phyloP scores from a whole-genome alignment of 2,329 filamentous ascomycete genomes.

The Fusarium transvaalense region DNA sequence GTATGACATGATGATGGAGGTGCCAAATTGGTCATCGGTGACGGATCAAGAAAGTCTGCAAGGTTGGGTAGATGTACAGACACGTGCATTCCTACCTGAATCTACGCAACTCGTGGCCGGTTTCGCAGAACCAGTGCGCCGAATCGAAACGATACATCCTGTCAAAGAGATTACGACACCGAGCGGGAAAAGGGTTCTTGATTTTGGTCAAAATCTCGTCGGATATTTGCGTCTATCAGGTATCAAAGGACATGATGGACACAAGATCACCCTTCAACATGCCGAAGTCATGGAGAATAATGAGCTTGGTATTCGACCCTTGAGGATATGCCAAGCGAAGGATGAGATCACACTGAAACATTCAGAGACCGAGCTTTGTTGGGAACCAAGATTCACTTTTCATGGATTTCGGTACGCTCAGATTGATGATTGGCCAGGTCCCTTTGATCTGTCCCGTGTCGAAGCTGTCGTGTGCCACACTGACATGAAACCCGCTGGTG shows the following conservation, averaged over 20 bases:
- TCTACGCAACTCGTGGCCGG: conserved; percentile 64
- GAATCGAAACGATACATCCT: conserved; percentile 16
- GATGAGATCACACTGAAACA: conserved; percentile 20
- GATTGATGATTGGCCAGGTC: conserved; percentile 57
- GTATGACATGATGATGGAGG: conserved; percentile 54
- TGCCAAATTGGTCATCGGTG: conserved; percentile 35
- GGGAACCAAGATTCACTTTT: conserved; percentile 63
- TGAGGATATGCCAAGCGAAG: conserved; percentile 32
- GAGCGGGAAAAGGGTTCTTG: conserved; percentile 61
- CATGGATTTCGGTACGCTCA: conserved; percentile 68
- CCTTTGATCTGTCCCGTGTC: conserved; percentile 27
- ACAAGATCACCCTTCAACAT: conserved; percentile 61
- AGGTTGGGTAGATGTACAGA: neutral
- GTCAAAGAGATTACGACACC: conserved; percentile 48
- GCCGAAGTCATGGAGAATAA: conserved; percentile 67
- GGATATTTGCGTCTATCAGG: conserved; percentile 59
- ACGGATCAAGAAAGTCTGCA: neutral
- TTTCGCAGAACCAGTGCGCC: conserved; percentile 23
- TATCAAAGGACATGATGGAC: conserved; percentile 53
- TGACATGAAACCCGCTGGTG: conserved; percentile 64
- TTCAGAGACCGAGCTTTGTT: conserved; percentile 50
- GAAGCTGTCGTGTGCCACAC: conserved; percentile 59
- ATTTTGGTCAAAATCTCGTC: conserved; percentile 71
- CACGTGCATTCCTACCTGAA: neutral
- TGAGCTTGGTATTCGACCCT: conserved; percentile 54